Conservation (phyloP, 345 rosid genomes). For the Eucalyptus melliodora region DNA sequence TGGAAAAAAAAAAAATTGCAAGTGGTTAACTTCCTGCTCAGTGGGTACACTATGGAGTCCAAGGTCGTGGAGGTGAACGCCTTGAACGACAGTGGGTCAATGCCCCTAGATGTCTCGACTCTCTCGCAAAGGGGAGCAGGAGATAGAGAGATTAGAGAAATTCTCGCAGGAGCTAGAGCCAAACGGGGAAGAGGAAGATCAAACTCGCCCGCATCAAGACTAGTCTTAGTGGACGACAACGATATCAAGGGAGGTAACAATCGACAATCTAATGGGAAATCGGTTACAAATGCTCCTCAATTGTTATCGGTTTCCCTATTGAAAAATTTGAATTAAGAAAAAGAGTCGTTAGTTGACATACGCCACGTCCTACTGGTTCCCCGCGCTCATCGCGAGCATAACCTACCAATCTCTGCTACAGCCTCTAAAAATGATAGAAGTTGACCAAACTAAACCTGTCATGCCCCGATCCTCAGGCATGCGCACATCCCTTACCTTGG, state of each 20-base stretch:
- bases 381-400: too few species aligned
- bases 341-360: too few species aligned
- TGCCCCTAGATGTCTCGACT: neutral
- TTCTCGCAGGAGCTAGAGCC: neutral
- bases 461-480: too few species aligned
- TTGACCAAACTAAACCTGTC: too few species aligned
- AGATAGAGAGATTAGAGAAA: neutral
- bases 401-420: neutral
- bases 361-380: too few species aligned
- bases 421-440: neutral
- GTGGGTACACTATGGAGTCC: neutral
- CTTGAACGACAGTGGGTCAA: neutral
- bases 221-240: neutral
- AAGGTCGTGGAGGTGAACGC: neutral
- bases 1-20: neutral
- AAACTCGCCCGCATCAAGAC: neutral
- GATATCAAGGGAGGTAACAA: neutral
- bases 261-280: too few species aligned
- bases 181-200: neutral
- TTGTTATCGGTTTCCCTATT: accelerated
- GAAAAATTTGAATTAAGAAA: too few species aligned
- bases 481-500: too few species aligned
- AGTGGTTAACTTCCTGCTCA: neutral
- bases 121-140: neutral
- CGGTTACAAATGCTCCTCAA: neutral